Base-by-base conservation (phyloP, 2,329 filamentous ascomycete genomes). In the Beauveria sp. region DNA sequence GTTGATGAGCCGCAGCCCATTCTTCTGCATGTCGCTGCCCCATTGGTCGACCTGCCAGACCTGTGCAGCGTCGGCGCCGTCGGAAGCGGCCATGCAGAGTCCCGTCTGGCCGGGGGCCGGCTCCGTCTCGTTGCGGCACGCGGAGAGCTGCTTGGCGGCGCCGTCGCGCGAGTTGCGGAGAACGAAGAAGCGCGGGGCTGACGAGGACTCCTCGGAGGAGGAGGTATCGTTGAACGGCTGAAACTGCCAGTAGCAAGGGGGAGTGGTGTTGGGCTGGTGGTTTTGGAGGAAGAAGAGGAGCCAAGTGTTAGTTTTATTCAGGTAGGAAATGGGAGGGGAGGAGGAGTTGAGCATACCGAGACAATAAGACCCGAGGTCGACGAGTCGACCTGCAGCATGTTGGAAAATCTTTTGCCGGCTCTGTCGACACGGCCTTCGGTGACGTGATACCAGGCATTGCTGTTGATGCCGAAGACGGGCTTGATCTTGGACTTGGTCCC, bases 391-490 rank as follows among this genome's bases (percentile, higher is more conserved):
- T 56, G 47, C 34, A 69, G 58, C 45, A 63, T 67, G 58, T 59
- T 52, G 3, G 42, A n/a, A n/a, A 75, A 70, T 26, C 50, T 61
- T 40, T 0, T 63, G 47, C 14, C 62, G 64, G 12, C 63, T 60
- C 65, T 63, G 61, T 73, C 72, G n/a, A 74, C 71, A n/a, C 72
- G 70, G 14, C 61, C 65, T 59, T 75, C 73, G 4, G 67, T 70
- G n/a, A 75, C 45, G 47, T 72, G 67, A 62, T 72, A 74, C 73
- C 73, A 75, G 20, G 64, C 69, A 56, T 75, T 74, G 12, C 68
- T 51, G 65, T 75, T 70, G 42, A 75, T 60, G 43, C 67, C 68
- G n/a, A 64, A 69, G 22, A 67, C 63, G 12, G 53, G 53, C 42
- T 46, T 45, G 22, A 43, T 30, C 40, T 63, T 64, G 65, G 66